These are phyloP conservation scores for Backusella parvicylindrica DNA, from an alignment of 192 early-diverging fungal genomes.

Conservation along the genomic window DNA sequence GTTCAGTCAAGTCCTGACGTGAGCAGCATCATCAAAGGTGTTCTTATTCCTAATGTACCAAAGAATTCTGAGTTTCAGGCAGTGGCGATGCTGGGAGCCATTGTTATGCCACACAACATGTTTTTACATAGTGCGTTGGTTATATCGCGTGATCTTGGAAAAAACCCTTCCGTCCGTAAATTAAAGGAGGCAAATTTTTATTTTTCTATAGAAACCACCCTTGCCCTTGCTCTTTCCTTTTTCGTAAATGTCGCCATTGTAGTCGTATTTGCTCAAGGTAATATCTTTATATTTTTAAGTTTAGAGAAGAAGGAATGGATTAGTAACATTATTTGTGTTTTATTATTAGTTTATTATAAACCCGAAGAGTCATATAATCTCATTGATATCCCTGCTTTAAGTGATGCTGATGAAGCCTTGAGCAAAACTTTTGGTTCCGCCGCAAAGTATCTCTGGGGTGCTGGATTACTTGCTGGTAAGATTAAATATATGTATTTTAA, in stretches of 20 bases:
- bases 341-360: conserved; percentile 26
- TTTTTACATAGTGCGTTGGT: conserved; percentile 84
- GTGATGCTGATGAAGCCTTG: conserved; percentile 58
- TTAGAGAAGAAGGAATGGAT: not conserved
- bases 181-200: conserved; percentile 70
- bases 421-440: conserved; percentile 56
- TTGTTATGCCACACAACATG: conserved; percentile 90
- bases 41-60: conserved; percentile 54
- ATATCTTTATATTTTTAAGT: not conserved
- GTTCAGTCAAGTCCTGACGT: conserved; percentile 50
- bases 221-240: conserved; percentile 59
- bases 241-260: conserved; percentile 67
- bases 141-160: conserved; percentile 38
- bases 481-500: not conserved
- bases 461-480: conserved; percentile 62
- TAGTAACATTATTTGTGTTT: not conserved
- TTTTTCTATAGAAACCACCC: conserved; percentile 55
- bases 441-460: conserved; percentile 75
- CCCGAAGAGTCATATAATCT: conserved; percentile 3
- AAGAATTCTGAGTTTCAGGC: conserved; percentile 56
- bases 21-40: conserved; percentile 43
- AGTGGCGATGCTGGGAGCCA: conserved; percentile 66
- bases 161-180: conserved; percentile 27
- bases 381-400: conserved; percentile 50
- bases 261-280: conserved; percentile 57